Evolutionary conservation across 2,329 filamentous ascomycete species (phyloP).

Genomic region (Curvularia eragrostidis): DNA sequence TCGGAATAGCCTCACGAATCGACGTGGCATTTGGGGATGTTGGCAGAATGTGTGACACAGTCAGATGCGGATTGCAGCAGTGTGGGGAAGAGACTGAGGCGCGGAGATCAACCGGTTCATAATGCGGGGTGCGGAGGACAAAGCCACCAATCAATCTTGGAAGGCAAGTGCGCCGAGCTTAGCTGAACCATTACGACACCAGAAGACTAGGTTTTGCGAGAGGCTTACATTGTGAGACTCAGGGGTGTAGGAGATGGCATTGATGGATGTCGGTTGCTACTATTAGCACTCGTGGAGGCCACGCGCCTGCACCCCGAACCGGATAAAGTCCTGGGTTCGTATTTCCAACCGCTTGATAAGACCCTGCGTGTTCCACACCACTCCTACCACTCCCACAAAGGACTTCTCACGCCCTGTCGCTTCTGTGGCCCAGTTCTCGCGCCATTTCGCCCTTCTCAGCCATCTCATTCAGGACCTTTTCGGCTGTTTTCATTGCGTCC

Average conservation of each 20-base stretch:
- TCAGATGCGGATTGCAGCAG: slow-evolving; percentile 23
- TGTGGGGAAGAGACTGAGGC: slow-evolving; percentile 34
- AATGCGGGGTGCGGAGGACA: slow-evolving; percentile 31
- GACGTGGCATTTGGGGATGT: slow-evolving; percentile 19
- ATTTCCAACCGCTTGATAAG: not conserved
- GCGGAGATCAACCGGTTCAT: slow-evolving; percentile 12
- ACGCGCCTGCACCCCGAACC: not conserved
- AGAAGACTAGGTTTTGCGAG: not conserved
- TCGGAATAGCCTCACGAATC: slow-evolving; percentile 12
- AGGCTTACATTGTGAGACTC: not conserved
- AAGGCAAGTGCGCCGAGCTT: not conserved
- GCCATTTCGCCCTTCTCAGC: slow-evolving; percentile 53
- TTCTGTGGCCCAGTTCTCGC: slow-evolving; percentile 41
- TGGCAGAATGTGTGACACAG: slow-evolving; percentile 10
- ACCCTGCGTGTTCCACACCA: not conserved
- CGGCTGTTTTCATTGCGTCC: slow-evolving; percentile 61
- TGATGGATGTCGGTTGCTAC: not conserved
- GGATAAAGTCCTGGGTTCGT: not conserved
- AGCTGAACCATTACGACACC: slow-evolving; percentile 3
- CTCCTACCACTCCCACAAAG: slow-evolving; percentile 3
- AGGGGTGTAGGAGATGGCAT: not conserved
- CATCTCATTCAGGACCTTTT: slow-evolving; percentile 61
- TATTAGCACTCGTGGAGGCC: not conserved
- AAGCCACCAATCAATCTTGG: slow-evolving; percentile 14
- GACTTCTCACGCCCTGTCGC: slow-evolving; percentile 34